Percentiles rank a stretch among this genome's conserved stretches.
phyloP scores from a whole-genome alignment of 139 green algal genomes.

The Coelastrella sp. region DNA sequence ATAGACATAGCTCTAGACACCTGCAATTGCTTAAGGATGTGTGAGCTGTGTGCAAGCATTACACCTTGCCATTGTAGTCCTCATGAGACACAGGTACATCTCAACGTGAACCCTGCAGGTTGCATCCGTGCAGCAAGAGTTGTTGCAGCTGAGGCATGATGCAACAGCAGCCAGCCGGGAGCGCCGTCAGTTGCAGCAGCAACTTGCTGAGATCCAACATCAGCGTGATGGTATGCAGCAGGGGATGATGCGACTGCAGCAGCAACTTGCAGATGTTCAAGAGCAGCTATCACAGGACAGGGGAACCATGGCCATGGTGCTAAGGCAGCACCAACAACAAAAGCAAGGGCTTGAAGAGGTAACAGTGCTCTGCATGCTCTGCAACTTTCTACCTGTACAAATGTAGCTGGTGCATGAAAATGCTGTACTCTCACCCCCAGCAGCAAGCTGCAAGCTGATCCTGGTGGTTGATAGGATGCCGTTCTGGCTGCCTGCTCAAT shows the following conservation, averaged over 20 bases:
- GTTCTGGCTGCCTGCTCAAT: too few species aligned
- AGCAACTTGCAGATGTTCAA: constrained; percentile 18
- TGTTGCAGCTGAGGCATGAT: constrained; percentile 20
- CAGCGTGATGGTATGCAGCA: not conserved
- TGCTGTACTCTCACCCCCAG: too few species aligned
- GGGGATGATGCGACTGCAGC: not conserved
- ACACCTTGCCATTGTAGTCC: too few species aligned
- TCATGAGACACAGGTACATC: not conserved
- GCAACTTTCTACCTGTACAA: too few species aligned
- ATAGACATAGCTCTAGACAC: not conserved
- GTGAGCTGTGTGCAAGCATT: not conserved
- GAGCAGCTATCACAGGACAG: constrained; percentile 31
- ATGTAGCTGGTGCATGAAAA: too few species aligned
- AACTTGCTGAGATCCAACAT: not conserved
- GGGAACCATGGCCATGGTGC: constrained; percentile 21
- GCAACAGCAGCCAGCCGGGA: constrained; percentile 12
- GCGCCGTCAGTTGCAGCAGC: constrained; percentile 22
- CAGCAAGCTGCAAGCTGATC: too few species aligned
- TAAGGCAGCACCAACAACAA: constrained; percentile 31
- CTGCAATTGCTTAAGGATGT: too few species aligned
- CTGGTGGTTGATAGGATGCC: too few species aligned
- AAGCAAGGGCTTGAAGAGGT: constrained; percentile 29
- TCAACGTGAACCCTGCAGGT: not conserved
- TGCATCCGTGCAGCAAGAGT: constrained; percentile 22
- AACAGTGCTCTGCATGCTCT: too few species aligned